Percentiles rank a stretch among this genome's conserved stretches.
Evolutionary conservation across 2,329 filamentous ascomycete species (phyloP).

Genomic region (Aspergillus texensis): DNA sequence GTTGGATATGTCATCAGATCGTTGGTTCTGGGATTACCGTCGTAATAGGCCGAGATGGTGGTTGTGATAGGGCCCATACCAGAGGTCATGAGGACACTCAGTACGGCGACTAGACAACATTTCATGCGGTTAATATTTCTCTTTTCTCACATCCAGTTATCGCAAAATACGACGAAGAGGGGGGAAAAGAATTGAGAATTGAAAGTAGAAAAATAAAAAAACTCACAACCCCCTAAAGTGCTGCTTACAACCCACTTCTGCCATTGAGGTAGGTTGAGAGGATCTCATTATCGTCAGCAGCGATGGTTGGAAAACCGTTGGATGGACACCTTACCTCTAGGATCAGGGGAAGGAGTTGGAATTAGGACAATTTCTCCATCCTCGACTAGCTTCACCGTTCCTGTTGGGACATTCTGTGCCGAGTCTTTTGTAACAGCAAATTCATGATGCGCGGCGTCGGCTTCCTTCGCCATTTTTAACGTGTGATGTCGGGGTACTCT

Average conservation of each 20-base stretch:
- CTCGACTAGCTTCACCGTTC: background rate
- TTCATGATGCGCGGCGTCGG: background rate
- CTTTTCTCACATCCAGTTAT: background rate
- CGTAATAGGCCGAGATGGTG: background rate
- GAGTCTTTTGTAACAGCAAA: background rate
- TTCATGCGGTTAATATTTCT: background rate
- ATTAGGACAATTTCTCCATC: background rate
- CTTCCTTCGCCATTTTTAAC: background rate
- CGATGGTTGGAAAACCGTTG: background rate
- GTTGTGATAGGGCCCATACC: background rate
- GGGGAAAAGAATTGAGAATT: too few species aligned
- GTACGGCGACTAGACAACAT: background rate
- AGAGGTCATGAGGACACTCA: background rate
- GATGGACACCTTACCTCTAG: background rate
- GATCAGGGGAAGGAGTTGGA: background rate
- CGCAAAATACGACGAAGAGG: accelerated
- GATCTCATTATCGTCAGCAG: background rate
- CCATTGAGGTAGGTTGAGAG: background rate
- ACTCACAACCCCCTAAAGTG: background rate
- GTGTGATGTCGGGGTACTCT: background rate
- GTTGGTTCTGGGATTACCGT: background rate
- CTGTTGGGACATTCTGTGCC: background rate
- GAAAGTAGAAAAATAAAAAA: background rate
- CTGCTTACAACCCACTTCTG: background rate
- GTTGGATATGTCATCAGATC: background rate